Evolutionary conservation across 805 yeast species (phyloP).

Genomic region (Nakazawaea peltata): DNA sequence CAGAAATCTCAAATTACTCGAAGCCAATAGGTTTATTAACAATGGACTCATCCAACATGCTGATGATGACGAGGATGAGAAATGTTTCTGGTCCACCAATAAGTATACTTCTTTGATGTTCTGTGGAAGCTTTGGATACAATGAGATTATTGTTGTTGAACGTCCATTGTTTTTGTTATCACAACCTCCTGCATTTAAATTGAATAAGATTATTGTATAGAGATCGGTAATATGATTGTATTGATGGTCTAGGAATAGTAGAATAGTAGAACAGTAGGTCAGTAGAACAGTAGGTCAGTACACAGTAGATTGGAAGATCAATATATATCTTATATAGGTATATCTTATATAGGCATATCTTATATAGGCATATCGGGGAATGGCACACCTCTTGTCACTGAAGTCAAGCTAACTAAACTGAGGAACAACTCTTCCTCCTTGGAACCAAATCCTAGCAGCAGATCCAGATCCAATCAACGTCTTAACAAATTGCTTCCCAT

Average conservation of each 20-base stretch:
- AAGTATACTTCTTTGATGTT: constrained; percentile 68
- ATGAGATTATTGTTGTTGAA: constrained; percentile 68
- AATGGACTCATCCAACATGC: constrained; percentile 11
- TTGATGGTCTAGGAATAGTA: no score
- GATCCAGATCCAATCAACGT: constrained; percentile 56
- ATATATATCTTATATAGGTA: no score
- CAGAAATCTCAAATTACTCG: constrained; percentile 11
- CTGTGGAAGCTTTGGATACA: constrained; percentile 44
- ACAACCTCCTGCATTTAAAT: constrained; percentile 56
- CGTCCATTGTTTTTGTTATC: constrained; percentile 56
- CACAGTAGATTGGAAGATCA: no score
- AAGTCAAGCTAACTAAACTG: no score
- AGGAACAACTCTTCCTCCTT: constrained; percentile 52
- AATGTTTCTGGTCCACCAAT: constrained; percentile 65
- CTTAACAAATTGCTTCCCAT: constrained; percentile 33
- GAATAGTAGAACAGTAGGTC: not conserved
- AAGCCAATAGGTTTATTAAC: constrained; percentile 8
- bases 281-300: no score
- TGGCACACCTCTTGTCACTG: no score
- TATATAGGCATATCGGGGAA: no score
- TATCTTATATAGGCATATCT: no score
- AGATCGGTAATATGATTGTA: no score
- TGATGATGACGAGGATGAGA: constrained; percentile 20
- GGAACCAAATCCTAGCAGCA: constrained; percentile 64
- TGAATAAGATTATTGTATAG: constrained; percentile 44